Percentiles rank a stretch among this genome's conserved stretches.
Conservation (phyloP, 2,329 filamentous ascomycete species). For the Kalaharituber pfeilii region DNA sequence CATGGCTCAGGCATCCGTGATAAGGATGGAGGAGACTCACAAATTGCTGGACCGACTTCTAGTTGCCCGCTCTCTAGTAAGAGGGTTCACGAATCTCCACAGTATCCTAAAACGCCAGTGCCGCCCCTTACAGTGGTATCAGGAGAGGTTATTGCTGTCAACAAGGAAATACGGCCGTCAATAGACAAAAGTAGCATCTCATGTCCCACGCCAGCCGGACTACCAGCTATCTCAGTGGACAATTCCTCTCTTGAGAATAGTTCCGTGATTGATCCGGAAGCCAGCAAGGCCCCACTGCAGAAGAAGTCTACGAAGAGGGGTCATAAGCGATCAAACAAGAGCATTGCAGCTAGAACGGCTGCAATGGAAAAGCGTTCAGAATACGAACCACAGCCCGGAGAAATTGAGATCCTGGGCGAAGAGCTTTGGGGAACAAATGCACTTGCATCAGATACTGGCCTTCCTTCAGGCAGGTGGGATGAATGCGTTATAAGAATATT, state of each 20-base stretch:
- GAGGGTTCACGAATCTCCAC: background rate
- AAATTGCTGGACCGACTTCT: background rate
- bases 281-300: background rate
- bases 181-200: background rate
- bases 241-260: no score
- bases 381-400: slow-evolving; percentile 4
- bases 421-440: slow-evolving; percentile 5
- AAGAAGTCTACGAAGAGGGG: background rate
- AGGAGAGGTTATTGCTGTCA: background rate
- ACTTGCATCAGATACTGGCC: slow-evolving; percentile 4
- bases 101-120: background rate
- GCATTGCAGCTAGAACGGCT: slow-evolving; percentile 11
- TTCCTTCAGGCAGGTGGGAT: slow-evolving; percentile 4
- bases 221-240: background rate
- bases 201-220: background rate
- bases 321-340: background rate
- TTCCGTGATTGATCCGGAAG: background rate
- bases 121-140: background rate
- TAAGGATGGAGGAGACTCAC: background rate
- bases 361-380: slow-evolving; percentile 2
- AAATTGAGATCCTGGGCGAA: slow-evolving; percentile 5
- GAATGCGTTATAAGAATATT: slow-evolving; percentile 7
- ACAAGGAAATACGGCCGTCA: background rate
- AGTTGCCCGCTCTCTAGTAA: background rate
- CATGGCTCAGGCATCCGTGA: background rate